Evolutionary conservation across 1,284 basidiomycete species (phyloP).

Genomic region (Papiliotrema laurentii): DNA sequence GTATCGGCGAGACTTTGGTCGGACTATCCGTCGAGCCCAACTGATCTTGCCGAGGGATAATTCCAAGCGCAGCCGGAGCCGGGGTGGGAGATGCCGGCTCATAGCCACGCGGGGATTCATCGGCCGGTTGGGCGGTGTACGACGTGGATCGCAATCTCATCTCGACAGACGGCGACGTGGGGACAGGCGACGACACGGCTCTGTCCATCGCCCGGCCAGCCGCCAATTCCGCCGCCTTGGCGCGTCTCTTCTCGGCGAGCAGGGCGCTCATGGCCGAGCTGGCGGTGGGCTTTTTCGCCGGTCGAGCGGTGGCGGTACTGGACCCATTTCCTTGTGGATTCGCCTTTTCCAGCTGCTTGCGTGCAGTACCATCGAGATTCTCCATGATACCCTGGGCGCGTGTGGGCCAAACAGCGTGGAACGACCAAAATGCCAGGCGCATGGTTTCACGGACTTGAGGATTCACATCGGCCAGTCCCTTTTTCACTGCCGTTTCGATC

Average conservation of each 20-base stretch:
- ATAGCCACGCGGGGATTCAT: background rate
- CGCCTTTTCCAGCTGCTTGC: slow-evolving; percentile 80
- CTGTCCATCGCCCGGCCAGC: slow-evolving; percentile 16
- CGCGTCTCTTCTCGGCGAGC: slow-evolving; percentile 35
- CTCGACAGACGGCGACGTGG: slow-evolving; percentile 17
- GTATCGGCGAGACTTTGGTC: background rate
- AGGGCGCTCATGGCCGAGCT: slow-evolving; percentile 26
- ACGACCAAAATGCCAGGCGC: slow-evolving; percentile 74
- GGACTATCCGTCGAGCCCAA: background rate
- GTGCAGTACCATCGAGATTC: slow-evolving; percentile 62
- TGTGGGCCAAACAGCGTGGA: slow-evolving; percentile 69
- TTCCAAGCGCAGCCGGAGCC: background rate
- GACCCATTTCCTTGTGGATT: slow-evolving; percentile 52
- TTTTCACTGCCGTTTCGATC: slow-evolving; percentile 68
- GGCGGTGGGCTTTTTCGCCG: slow-evolving; percentile 6
- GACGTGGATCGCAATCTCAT: slow-evolving; percentile 18
- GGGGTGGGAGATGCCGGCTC: background rate
- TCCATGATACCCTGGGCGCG: slow-evolving; percentile 62
- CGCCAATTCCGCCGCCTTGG: slow-evolving; percentile 33
- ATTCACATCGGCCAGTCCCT: slow-evolving; percentile 71
- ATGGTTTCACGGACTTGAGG: slow-evolving; percentile 70
- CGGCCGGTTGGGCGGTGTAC: slow-evolving; percentile 5
- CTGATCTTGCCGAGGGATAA: too few species aligned
- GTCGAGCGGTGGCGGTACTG: background rate
- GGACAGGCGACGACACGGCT: slow-evolving; percentile 26